A percentile compares a stretch with the other conserved stretches of the same genome.
Conservation (phyloP, 1,139 yeast species). For the Diutina scorzettiae region DNA sequence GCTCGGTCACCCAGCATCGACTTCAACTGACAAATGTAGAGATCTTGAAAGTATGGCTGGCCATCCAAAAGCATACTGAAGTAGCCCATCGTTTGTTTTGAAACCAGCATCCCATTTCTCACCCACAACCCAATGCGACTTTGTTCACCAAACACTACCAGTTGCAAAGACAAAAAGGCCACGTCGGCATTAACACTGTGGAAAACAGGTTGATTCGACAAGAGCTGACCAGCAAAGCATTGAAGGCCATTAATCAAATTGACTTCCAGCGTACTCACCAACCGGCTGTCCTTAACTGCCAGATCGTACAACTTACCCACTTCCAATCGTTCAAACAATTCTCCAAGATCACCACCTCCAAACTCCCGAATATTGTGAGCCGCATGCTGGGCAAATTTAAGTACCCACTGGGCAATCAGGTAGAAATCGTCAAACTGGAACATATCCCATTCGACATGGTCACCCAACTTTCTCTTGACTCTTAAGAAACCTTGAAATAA, state of each 20-base stretch:
- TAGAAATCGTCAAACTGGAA: conserved; percentile 25
- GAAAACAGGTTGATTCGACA: conserved; percentile 10
- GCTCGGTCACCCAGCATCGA: conserved; percentile 34
- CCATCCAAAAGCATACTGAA: conserved; percentile 21
- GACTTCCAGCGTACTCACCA: conserved; percentile 38
- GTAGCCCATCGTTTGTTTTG: not conserved
- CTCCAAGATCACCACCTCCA: conserved; percentile 7
- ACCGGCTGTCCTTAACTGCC: conserved; percentile 42
- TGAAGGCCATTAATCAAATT: conserved; percentile 40
- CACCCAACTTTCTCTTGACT: conserved; percentile 48
- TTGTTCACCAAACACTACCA: conserved; percentile 61
- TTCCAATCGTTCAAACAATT: not conserved
- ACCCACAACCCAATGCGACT: conserved; percentile 81
- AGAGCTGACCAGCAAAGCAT: conserved; percentile 20
- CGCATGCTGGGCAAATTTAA: conserved; percentile 21
- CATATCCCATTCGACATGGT: conserved; percentile 49
- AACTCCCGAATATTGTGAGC: conserved; percentile 13
- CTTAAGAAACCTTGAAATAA: conserved; percentile 49
- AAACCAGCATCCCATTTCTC: conserved; percentile 47
- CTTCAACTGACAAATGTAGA: conserved; percentile 47
- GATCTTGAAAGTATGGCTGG: conserved; percentile 29
- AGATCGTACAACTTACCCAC: conserved; percentile 10
- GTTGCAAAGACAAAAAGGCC: conserved; percentile 43
- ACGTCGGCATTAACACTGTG: conserved; percentile 20
- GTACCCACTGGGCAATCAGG: conserved; percentile 21